phyloP scores from a whole-genome alignment of 1,284 basidiomycete species.

The Trametes hirsuta region DNA sequence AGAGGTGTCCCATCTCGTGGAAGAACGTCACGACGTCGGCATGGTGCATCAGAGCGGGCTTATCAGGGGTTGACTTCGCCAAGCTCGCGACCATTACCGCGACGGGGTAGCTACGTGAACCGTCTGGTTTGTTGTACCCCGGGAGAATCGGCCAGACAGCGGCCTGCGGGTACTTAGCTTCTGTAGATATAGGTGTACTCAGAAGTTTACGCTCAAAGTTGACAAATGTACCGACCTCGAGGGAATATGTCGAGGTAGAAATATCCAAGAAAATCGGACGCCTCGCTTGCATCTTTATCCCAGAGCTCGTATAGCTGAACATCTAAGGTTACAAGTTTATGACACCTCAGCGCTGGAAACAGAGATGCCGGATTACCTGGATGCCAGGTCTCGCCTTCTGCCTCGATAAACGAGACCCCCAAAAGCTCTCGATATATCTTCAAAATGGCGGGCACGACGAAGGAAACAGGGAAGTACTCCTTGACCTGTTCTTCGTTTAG shows the following conservation, averaged over 20 bases:
- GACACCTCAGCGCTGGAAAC: neutral
- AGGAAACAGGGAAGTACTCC: conserved; percentile 83
- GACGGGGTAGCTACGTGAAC: conserved; percentile 70
- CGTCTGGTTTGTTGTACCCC: conserved; percentile 57
- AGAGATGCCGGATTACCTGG: conserved; percentile 49
- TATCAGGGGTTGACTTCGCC: conserved; percentile 77
- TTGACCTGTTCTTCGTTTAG: conserved; percentile 79
- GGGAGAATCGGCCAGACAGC: conserved; percentile 79
- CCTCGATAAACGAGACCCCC: conserved; percentile 70
- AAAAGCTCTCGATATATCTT: conserved; percentile 81
- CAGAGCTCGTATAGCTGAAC: no score
- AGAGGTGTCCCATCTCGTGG: conserved; percentile 87
- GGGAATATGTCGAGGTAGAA: no score
- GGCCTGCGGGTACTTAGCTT: conserved; percentile 82
- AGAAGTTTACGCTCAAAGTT: no score
- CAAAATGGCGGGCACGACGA: conserved; percentile 79
- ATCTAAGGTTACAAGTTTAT: no score
- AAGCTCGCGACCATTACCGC: conserved; percentile 87
- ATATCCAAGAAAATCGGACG: no score
- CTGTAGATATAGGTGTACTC: conserved; percentile 36
- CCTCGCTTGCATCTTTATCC: no score
- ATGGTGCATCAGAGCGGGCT: conserved; percentile 83
- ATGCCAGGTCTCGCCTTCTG: conserved; percentile 70
- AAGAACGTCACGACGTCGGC: conserved; percentile 81
- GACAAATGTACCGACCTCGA: no score